Percentiles rank a stretch among this genome's conserved stretches.
Conservation (phyloP, 768 basidiomycete species). For the Hysterangium stoloniferum region DNA sequence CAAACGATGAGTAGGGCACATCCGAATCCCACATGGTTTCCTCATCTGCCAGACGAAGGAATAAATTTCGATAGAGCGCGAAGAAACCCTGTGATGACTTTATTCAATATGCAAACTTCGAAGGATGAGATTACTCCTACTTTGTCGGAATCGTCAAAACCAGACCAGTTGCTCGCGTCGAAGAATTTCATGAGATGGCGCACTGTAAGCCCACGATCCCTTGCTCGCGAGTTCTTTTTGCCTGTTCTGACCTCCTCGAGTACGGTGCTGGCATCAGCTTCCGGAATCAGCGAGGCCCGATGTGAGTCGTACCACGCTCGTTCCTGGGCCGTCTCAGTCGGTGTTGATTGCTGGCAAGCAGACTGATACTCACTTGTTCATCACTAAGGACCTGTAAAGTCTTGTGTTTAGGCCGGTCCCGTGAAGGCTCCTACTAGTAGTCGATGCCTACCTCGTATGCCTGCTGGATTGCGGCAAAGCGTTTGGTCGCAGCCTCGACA, state of each 20-base stretch:
- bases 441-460: constrained; percentile 76
- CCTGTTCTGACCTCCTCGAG: constrained; percentile 82
- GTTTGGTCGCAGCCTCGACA: constrained; percentile 75
- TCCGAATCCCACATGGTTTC: constrained; percentile 46
- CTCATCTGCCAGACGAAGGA: constrained; percentile 73
- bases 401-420: background rate
- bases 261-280: constrained; percentile 76
- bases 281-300: constrained; percentile 67
- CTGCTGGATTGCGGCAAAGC: constrained; percentile 85
- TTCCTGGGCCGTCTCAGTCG: constrained; percentile 55
- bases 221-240: constrained; percentile 39
- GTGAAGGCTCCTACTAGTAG: background rate
- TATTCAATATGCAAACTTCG: background rate
- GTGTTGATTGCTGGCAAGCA: constrained; percentile 12
- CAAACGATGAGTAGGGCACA: constrained; percentile 72
- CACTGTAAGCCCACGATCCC: constrained; percentile 71
- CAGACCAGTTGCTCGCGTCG: constrained; percentile 58
- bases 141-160: constrained; percentile 54
- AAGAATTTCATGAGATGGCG: constrained; percentile 83
- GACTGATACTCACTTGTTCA: constrained; percentile 62
- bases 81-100: constrained; percentile 65
- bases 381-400: constrained; percentile 74
- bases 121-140: constrained; percentile 26
- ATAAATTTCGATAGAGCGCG: constrained; percentile 81
- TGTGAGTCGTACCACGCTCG: constrained; percentile 98